Base-by-base conservation (phyloP, 2,329 filamentous ascomycete genomes). In the Colletotrichum tabaci region DNA sequence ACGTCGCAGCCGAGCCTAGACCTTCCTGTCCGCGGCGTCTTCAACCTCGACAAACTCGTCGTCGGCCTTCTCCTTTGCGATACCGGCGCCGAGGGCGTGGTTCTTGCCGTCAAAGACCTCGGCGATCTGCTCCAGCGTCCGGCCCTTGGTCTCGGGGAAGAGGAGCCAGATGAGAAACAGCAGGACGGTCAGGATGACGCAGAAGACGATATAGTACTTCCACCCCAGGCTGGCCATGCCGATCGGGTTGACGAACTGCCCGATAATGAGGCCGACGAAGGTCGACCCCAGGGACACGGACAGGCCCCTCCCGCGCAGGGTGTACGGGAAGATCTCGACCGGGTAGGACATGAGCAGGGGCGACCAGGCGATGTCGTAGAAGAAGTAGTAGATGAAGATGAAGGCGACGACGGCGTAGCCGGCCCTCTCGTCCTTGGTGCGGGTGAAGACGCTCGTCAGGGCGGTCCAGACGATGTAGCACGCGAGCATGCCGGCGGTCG, bases 211-310 rank as follows among this genome's bases (percentile, higher is more conserved):
- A 68, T 76, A 77, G 8, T 71, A 71, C 63, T 73, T 75, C 74
- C 75, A 77, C 10, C 74, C 74, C n/a, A 77, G 63, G n/a, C 73
- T 77, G 0, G 78, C 78, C 15, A 86, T 77, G 0, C 84, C 85
- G 30, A 81, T 80, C 0, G 86, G 86, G 18, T 71, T 71, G 4
- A 81, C 83, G 73, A 86, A 86, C 67, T 88, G 85, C 7, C 73
- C 72, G 26, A 74, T 64, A 2, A 75, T 78, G 10, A 88, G 77
- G 72, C 78, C 57, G 16, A 63, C 40, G 38, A 73, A 75, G 0
- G 73, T 75, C 12, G 73, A 64, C 5, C 69, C 71, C 42, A 76
- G 53, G 5, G 74, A 67, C 2, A 70, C 57, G 9, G 71, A 60
- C 5, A 76, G 56, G 0, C 74, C 75, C 18, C 74, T 71, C n/a